A percentile compares a stretch with the other conserved stretches of the same genome.
Conservation (phyloP, 75 land plant genomes). For the Ceratopteris richardii region DNA sequence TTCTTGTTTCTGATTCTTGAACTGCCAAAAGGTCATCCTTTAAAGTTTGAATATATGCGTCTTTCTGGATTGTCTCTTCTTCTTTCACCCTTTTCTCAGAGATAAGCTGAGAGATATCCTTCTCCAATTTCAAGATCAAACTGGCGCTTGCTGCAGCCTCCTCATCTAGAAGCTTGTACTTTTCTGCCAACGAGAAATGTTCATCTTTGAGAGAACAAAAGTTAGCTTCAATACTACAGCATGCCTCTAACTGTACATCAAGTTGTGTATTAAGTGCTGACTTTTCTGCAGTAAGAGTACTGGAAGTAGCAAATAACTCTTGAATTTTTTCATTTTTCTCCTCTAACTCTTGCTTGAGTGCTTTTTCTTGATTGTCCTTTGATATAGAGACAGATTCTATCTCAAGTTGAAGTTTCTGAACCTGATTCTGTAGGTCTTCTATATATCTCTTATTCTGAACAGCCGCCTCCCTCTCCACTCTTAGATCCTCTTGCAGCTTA, state of each 20-base stretch:
- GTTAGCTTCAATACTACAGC: neutral
- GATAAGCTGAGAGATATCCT: neutral
- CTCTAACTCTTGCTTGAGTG: neutral
- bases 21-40: conserved; percentile 14
- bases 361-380: neutral
- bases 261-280: neutral
- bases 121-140: neutral
- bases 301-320: neutral
- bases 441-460: neutral
- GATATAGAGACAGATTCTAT: neutral
- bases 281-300: neutral
- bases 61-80: conserved; percentile 9
- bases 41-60: conserved; percentile 17
- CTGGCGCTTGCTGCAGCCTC: neutral
- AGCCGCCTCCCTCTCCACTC: neutral
- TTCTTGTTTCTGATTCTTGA: neutral
- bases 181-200: neutral
- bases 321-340: conserved; percentile 7
- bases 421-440: neutral
- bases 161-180: neutral
- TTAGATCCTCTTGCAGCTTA: conserved; percentile 6
- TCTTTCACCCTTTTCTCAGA: neutral
- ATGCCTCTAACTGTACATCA: neutral
- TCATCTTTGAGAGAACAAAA: neutral
- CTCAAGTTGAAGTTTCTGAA: neutral